These are phyloP conservation scores for Casuarina glauca DNA, from an alignment of 306 rosid genomes.

Conservation along the genomic window DNA sequence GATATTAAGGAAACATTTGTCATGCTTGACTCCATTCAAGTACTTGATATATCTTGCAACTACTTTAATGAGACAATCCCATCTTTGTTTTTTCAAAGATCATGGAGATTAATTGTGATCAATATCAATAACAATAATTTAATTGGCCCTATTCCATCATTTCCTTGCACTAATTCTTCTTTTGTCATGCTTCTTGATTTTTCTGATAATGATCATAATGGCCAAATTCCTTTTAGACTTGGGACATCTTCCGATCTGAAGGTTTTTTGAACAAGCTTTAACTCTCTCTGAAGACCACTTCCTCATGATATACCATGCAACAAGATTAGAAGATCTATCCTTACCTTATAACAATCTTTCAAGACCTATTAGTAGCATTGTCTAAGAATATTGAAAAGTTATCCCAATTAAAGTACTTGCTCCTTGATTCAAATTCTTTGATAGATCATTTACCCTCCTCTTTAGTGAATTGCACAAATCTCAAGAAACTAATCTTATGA, in stretches of 20 bases:
- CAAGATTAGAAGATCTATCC: background rate
- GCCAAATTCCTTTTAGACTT: background rate
- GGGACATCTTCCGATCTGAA: conserved; percentile 18
- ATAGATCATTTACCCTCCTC: conserved; percentile 4
- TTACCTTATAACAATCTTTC: background rate
- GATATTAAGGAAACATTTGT: background rate
- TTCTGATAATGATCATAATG: conserved; percentile 7
- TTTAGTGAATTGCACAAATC: conserved; percentile 15
- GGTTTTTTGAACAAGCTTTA: background rate
- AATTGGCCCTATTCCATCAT: background rate
- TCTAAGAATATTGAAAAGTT: background rate
- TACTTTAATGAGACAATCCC: background rate
- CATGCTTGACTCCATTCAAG: background rate
- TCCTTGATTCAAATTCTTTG: background rate
- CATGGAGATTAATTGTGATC: background rate
- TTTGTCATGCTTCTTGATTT: conserved; percentile 7
- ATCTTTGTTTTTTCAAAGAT: conserved; percentile 3
- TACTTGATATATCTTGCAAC: conserved; percentile 20
- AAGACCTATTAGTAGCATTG: background rate
- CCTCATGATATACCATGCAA: conserved; percentile 9
- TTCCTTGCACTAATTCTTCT: background rate
- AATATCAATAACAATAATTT: conserved; percentile 1
- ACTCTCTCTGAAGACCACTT: conserved; percentile 4
- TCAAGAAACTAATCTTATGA: background rate
- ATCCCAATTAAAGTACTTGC: conserved; percentile 8